These are phyloP conservation scores for Alternaria triticimaculans DNA, from an alignment of 2,329 filamentous ascomycete species.

Conservation along the genomic window DNA sequence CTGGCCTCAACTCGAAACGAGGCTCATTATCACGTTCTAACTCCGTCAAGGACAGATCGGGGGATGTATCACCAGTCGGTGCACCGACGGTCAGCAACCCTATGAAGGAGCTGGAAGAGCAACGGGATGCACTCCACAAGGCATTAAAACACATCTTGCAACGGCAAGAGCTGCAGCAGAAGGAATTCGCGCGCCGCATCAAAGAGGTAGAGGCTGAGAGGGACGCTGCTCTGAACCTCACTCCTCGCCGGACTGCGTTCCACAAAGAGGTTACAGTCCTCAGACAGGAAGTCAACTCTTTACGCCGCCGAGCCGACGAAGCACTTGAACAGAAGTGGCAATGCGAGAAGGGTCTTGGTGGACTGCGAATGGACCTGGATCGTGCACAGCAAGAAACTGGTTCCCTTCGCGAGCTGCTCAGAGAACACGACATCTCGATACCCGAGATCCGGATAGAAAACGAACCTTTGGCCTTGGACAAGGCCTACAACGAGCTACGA, in stretches of 20 bases:
- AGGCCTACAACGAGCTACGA: constrained; percentile 77
- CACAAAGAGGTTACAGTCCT: constrained; percentile 81
- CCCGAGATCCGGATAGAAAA: constrained; percentile 62
- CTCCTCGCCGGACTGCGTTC: constrained; percentile 78
- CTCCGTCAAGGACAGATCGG: constrained; percentile 49
- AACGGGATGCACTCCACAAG: constrained; percentile 88
- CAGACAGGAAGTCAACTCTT: constrained; percentile 80
- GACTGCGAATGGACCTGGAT: constrained; percentile 95
- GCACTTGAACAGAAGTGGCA: constrained; percentile 96
- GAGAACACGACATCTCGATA: constrained; percentile 81
- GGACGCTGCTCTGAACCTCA: constrained; percentile 71
- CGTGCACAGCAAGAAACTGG: constrained; percentile 91
- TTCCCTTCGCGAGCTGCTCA: constrained; percentile 77
- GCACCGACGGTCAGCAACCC: constrained; percentile 37
- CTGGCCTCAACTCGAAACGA: constrained; percentile 49
- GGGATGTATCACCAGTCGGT: constrained; percentile 65
- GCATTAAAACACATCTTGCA: constrained; percentile 85
- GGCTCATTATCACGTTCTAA: constrained; percentile 61
- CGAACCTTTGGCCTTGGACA: constrained; percentile 73
- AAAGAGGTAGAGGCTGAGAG: constrained; percentile 78
- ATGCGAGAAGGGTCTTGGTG: constrained; percentile 86
- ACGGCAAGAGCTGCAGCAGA: constrained; percentile 83
- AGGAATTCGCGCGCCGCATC: constrained; percentile 83
- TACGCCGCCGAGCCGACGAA: constrained; percentile 88
- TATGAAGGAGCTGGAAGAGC: constrained; percentile 90